Evolutionary conservation across 2,329 filamentous ascomycete genomes (phyloP).

Genomic region (Diaporthe velutina): DNA sequence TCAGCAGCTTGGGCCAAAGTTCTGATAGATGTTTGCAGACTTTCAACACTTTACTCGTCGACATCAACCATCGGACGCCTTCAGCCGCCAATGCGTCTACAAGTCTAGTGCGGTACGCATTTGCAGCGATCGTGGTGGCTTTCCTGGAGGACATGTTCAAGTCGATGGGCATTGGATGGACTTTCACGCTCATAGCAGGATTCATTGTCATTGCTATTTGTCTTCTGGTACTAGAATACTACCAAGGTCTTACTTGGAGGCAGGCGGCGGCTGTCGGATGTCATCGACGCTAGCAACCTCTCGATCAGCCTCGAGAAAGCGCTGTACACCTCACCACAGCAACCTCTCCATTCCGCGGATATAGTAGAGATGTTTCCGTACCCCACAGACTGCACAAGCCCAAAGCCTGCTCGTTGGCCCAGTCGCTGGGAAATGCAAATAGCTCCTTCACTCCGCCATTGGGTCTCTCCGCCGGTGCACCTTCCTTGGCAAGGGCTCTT

Average conservation of each 20-base stretch:
- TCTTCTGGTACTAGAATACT: not conserved
- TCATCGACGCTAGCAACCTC: not conserved
- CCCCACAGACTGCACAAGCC: not conserved
- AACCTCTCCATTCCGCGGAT: not conserved
- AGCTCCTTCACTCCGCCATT: not conserved
- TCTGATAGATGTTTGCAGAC: not conserved
- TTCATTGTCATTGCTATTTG: not conserved
- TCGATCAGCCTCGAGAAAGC: not conserved
- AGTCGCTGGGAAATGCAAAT: not conserved
- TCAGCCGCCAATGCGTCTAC: not conserved
- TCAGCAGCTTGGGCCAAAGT: too few species aligned
- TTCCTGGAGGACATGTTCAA: constrained; percentile 12
- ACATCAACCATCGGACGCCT: constrained; percentile 1
- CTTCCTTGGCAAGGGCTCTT: not conserved
- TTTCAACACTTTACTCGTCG: not conserved
- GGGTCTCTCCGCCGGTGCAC: too few species aligned
- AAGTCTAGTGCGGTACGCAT: not conserved
- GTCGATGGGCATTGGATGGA: not conserved
- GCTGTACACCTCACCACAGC: not conserved
- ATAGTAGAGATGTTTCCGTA: not conserved
- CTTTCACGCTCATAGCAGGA: not conserved
- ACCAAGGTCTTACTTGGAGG: not conserved
- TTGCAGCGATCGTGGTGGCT: not conserved
- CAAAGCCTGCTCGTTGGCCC: not conserved
- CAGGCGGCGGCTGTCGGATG: not conserved